Evolutionary conservation across 106 monocot genomes (phyloP).

Genomic region (Chionographis japonica): DNA sequence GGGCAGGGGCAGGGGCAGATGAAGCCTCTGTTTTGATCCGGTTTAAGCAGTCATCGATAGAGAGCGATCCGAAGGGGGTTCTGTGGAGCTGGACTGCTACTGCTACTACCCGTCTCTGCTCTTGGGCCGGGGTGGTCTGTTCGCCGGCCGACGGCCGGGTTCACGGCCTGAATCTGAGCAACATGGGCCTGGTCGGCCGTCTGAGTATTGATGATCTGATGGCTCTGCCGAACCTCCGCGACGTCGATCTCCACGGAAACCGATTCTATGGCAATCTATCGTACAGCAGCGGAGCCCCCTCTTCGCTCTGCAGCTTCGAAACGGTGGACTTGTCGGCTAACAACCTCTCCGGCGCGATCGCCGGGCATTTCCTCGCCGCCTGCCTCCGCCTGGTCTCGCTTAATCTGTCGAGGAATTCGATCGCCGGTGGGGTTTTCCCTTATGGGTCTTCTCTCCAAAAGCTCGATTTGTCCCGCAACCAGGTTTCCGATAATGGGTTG

Average conservation of each 20-base stretch:
- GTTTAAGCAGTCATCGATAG: slow-evolving; percentile 45
- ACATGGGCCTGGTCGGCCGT: slow-evolving; percentile 36
- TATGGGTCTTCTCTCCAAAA: slow-evolving; percentile 34
- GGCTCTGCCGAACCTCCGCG: slow-evolving; percentile 21
- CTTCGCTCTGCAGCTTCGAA: slow-evolving; percentile 33
- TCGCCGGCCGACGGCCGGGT: slow-evolving; percentile 29
- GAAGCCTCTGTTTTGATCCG: slow-evolving; percentile 34
- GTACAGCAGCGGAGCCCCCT: slow-evolving; percentile 7
- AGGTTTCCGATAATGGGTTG: slow-evolving; percentile 42
- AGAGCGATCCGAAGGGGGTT: slow-evolving; percentile 24
- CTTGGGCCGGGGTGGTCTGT: slow-evolving; percentile 62
- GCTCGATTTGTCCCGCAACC: slow-evolving; percentile 70
- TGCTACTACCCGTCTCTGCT: slow-evolving; percentile 21
- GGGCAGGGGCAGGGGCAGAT: slow-evolving; percentile 8
- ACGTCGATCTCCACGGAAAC: slow-evolving; percentile 42
- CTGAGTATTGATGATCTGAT: slow-evolving; percentile 37
- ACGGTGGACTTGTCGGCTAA: slow-evolving; percentile 62
- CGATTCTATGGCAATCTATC: slow-evolving; percentile 65
- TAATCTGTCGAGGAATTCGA: slow-evolving; percentile 58
- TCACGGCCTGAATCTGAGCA: slow-evolving; percentile 26
- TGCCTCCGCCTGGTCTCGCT: slow-evolving; percentile 34
- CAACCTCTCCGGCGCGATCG: slow-evolving; percentile 37
- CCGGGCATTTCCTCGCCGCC: slow-evolving; percentile 25
- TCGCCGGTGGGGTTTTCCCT: slow-evolving; percentile 48
- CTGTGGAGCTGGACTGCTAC: slow-evolving; percentile 28